phyloP scores from a whole-genome alignment of 768 basidiomycete genomes.

The Gymnopilus dilepis region DNA sequence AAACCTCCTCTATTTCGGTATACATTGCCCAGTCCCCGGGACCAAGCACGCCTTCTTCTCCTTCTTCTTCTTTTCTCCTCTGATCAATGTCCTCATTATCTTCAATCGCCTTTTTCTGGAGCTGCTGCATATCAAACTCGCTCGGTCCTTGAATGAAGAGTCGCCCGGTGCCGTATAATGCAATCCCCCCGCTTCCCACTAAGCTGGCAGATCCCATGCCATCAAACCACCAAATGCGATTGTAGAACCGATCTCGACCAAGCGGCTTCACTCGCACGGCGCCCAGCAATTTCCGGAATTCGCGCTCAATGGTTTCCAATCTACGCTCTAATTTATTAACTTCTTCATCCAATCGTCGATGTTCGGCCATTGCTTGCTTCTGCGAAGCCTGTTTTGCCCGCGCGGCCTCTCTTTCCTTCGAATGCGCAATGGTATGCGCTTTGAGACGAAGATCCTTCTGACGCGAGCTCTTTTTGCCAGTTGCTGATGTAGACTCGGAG shows the following conservation, averaged over 20 bases:
- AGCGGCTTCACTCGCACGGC: slow-evolving; percentile 86
- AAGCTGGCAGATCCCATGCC: slow-evolving; percentile 88
- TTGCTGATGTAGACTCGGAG: slow-evolving; percentile 61
- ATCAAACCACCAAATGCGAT: slow-evolving; percentile 99
- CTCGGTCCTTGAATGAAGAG: slow-evolving; percentile 94
- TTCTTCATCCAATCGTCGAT: slow-evolving; percentile 86
- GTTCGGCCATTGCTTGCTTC: slow-evolving; percentile 84
- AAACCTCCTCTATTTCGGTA: slow-evolving; percentile 85
- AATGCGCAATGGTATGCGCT: slow-evolving; percentile 62
- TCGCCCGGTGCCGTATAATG: slow-evolving; percentile 87
- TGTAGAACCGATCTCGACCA: slow-evolving; percentile 92
- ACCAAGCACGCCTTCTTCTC: slow-evolving; percentile 70
- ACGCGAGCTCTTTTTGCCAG: slow-evolving; percentile 51
- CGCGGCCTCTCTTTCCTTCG: slow-evolving; percentile 83
- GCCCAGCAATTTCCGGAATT: slow-evolving; percentile 89
- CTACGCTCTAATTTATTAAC: slow-evolving; percentile 81
- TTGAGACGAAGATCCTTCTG: slow-evolving; percentile 59
- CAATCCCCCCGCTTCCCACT: slow-evolving; percentile 76
- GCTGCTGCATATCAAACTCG: slow-evolving; percentile 76
- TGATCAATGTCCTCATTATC: slow-evolving; percentile 63
- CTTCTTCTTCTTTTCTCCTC: slow-evolving; percentile 81
- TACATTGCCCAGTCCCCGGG: slow-evolving; percentile 92
- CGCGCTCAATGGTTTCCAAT: slow-evolving; percentile 88
- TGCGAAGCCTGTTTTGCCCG: slow-evolving; percentile 78
- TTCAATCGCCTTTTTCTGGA: slow-evolving; percentile 60